Evolutionary conservation across 2,329 filamentous ascomycete genomes (phyloP), one percentile per base, ranked within the genome.

Genomic region (Alternaria novae-zelandiae): DNA sequence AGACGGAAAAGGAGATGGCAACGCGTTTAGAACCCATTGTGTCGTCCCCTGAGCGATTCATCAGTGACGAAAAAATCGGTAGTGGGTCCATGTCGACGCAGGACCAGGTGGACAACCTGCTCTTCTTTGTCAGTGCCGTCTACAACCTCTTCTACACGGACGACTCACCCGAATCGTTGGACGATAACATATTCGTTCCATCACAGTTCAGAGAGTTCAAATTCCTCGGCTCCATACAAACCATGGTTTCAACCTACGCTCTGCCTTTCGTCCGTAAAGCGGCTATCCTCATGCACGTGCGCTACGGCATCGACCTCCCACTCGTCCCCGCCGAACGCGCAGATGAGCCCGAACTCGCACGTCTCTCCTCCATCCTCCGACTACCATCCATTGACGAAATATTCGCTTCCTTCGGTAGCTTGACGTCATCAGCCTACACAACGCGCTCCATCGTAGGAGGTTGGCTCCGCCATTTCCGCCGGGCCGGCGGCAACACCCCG

Each of bases 201-300:
- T 60, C 64, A 5, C 59, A 61, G 13, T 76, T 75, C 63, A 70
- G 70, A n/a, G 69, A 78, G 30, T 64, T 68, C 8, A 73, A 74
- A 21, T 79, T 79, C 57, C 68, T 79, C 20, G 74, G 72, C 55
- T 74, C 77, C 65, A 76, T 82, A 9, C 73, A 81, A 8, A 76
- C 73, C 13, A 71, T 85, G 63, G 86, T 93, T 23, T 88, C 90
- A 66, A 94, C 91, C 73, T 99, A 98, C 74, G 93, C 94, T 5
- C 85, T 97, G n/a, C 86, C 89, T 0, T 99, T 97, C 82, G 84
- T 99, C 43, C 91, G 96, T 63, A 99, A 99, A 82, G 86, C 87
- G 8, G 86, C 89, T 47, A 87, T 99, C 51, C 87, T 98, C 41
- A 87, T 98, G 67, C 90, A 98, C 77, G 90, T 96, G 64, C 91